Conservation (phyloP, 345 rosid genomes). For the Boechera retrofracta region DNA sequence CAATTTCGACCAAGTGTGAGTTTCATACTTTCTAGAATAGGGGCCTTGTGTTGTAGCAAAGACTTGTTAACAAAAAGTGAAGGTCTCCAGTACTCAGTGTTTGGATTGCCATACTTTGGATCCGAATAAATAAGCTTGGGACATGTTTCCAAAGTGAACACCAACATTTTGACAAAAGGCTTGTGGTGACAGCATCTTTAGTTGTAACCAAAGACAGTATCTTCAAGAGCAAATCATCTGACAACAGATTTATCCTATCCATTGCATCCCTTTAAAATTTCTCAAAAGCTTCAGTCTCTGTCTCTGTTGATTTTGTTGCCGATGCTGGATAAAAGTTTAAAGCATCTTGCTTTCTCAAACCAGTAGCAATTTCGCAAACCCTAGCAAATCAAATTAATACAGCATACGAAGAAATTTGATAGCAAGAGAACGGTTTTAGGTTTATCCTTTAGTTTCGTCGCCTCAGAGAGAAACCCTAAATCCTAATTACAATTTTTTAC, state of each 20-base stretch:
- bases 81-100: neutral
- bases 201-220: slow-evolving; percentile 7
- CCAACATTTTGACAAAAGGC: slow-evolving; percentile 36
- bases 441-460: neutral
- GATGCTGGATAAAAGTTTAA: neutral
- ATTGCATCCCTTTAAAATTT: slow-evolving; percentile 1
- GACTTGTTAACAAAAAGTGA: neutral
- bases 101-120: neutral
- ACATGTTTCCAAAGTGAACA: slow-evolving; percentile 13
- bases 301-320: neutral
- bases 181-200: slow-evolving; percentile 17
- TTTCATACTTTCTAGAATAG: neutral
- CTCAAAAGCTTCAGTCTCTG: neutral
- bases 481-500: too few species aligned
- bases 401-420: neutral
- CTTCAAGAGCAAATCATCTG: slow-evolving; percentile 28
- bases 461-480: neutral
- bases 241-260: slow-evolving; percentile 21
- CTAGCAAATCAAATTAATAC: neutral
- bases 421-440: neutral
- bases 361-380: neutral
- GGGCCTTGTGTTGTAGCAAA: neutral
- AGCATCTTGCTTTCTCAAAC: neutral
- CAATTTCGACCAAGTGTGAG: neutral
- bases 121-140: neutral